phyloP scores from a whole-genome alignment of 176 grass and related monocot genomes.

The Hsuehochloa calcarea region DNA sequence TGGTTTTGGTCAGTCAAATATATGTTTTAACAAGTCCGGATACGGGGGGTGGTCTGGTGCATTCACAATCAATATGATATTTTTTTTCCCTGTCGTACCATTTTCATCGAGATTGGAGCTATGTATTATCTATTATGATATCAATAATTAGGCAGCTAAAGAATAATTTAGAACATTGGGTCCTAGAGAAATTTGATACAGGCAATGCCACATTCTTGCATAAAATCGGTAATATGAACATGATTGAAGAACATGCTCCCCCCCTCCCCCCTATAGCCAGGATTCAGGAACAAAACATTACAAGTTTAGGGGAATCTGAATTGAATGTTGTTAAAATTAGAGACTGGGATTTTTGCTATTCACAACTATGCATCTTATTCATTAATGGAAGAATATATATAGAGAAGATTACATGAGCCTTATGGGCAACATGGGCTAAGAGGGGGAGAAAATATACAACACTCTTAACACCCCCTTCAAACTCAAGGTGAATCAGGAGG shows the following conservation, averaged over 20 bases:
- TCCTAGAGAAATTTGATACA: background rate
- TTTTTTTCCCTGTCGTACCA: background rate
- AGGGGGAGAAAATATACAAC: no score
- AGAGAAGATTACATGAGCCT: no score
- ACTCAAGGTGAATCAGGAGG: no score
- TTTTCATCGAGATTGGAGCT: background rate
- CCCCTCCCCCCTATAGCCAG: no score
- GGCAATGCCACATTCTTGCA: background rate
- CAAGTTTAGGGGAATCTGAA: background rate
- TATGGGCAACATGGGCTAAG: no score
- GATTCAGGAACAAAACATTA: no score
- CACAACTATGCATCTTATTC: no score
- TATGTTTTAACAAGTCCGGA: background rate
- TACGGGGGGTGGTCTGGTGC: background rate
- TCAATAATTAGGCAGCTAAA: background rate
- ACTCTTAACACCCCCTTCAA: no score
- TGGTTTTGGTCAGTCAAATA: background rate
- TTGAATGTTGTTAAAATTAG: no score
- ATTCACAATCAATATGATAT: background rate
- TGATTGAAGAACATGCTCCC: background rate
- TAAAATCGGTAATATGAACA: background rate
- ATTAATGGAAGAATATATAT: no score
- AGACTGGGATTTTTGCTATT: no score
- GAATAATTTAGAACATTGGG: background rate
- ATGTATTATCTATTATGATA: background rate